Evolutionary conservation across 1,139 yeast genomes (phyloP), one percentile per base, ranked within the genome.

Genomic region (Saccharomycopsis hybrid): DNA sequence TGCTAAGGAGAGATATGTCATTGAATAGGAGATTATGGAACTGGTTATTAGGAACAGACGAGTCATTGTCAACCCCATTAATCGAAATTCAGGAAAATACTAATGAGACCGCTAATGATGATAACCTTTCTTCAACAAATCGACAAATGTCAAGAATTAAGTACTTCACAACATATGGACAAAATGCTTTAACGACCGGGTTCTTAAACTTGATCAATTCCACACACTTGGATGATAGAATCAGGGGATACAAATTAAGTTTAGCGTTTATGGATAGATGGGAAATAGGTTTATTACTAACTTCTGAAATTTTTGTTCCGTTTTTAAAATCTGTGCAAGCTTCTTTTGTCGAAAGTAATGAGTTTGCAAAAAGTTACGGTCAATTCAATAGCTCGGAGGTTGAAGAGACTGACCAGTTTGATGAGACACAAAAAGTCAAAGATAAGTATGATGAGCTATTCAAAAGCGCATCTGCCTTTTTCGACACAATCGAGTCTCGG

Each of bases 21-120:
- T 73, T 92, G 55, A 94, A 92, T 62, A 73, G 97, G 64, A 75
- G 99, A 58, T 71, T 92, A 31, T 90, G 97, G 96, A 82, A 76
- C 57, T 90, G 96, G 94, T 68, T 92, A 7, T 66, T 90, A 43
- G 97, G 97, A 0, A 94, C 96, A 8, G 55, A 49, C 32, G 46
- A 38, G 35, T 36, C 49, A 3, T 50, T 53, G 3, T 43, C 53
- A 13, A 44, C 50, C 24, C 47, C 48, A 11, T 13, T 40, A 18
- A 8, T 41, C 4, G 45, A 48, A 4, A 41, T 32, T 7, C 24
- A n/a, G 3, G 42, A 18, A 4, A 27, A 11, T 18, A 11, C 28
- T 3, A 27, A 8, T 24, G 44, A 41, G 56, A 2, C 45, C 54
- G 7, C 41, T 53, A 30, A 37, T 55, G 35, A 38, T n/a, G 48